Evolutionary conservation across 2,329 filamentous ascomycete genomes (phyloP).

Genomic region (Ceratocystis lukuohia): DNA sequence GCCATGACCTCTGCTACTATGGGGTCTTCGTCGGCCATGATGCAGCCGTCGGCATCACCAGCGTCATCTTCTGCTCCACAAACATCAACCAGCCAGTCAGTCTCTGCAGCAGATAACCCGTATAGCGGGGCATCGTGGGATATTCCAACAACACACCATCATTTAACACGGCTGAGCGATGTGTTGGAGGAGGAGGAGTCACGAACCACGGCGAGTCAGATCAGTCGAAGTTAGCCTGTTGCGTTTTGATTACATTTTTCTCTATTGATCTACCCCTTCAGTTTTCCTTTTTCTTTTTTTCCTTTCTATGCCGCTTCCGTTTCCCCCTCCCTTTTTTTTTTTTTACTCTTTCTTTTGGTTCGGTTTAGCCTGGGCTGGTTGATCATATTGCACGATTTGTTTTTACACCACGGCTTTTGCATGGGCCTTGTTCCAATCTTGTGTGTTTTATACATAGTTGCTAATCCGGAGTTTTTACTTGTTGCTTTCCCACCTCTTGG

Average conservation of each 20-base stretch:
- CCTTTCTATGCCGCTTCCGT: not conserved
- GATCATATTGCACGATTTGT: conserved; percentile 5
- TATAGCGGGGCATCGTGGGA: conserved; percentile 64
- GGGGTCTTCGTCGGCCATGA: conserved; percentile 23
- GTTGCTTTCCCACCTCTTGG: not conserved
- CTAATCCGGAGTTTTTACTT: conserved; percentile 6
- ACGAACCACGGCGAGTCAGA: conserved; percentile 52
- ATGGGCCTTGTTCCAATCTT: conserved; percentile 6
- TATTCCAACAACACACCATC: conserved; percentile 62
- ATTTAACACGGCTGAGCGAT: conserved; percentile 78
- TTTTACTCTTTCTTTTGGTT: not conserved
- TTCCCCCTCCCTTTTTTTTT: not conserved
- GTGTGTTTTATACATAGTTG: conserved; percentile 2
- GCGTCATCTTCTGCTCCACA: not conserved
- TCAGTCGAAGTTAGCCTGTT: conserved; percentile 31
- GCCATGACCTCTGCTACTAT: not conserved
- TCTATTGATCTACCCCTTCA: not conserved
- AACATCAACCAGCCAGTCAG: not conserved
- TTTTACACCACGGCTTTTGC: not conserved
- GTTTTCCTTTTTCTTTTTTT: not conserved
- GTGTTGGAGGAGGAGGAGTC: conserved; percentile 78
- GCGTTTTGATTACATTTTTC: not conserved
- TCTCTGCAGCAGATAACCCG: conserved; percentile 29
- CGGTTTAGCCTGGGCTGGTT: conserved; percentile 9
- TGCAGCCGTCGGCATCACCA: conserved; percentile 1